Base-by-base conservation (phyloP, 352 stramenopile species). In the Globisporangium takayamanum region DNA sequence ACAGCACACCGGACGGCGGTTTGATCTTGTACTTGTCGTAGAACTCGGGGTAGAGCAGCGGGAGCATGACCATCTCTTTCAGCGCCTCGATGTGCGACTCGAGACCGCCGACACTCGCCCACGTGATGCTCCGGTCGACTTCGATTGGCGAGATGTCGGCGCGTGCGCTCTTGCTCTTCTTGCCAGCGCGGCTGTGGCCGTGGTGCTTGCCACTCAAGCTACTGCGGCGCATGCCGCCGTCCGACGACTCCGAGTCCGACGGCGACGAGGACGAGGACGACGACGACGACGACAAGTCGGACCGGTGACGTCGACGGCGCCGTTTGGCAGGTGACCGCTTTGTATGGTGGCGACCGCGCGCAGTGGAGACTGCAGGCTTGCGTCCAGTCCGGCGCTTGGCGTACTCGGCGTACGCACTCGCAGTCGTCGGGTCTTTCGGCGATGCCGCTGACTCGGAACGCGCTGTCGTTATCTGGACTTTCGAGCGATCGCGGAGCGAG, bases 41-140 rank as follows among this genome's bases (percentile, higher is more conserved):
- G 58, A 97, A 91, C 64, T 98, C 89, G 0, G 92, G 92, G 58
- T 98, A 98, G 33, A 98, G 55, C 49, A 97, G 61, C 8, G 92
- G 92, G 15, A 98, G 76, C 74, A 97, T 81, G 11, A 98, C 87
- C 92, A 98, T 97, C 72, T 98, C 92, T 64, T 97, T 97, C 57
- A 98, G 72, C 26, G 88, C 80, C 51, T 90, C 73, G 33, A 97
- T 91, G 58, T 97, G 91, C 20, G 76, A 73, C 42, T 84, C 74
- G 14, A 97, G 66, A 0, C 89, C 89, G 2, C 89, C 89, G 15
- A 97, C 73, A 44, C 73, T 92, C 20, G 91, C 81, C 88, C 88
- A 97, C 4, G 73, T 93, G 47, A 97, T 78, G 42, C 73, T 89
- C 37, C 68, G 57, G 55, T 97, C 87, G 8, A 97, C 73, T 68